These are phyloP conservation scores for Sporothrix mexicana DNA, from an alignment of 2,329 filamentous ascomycete species.

Conservation along the genomic window DNA sequence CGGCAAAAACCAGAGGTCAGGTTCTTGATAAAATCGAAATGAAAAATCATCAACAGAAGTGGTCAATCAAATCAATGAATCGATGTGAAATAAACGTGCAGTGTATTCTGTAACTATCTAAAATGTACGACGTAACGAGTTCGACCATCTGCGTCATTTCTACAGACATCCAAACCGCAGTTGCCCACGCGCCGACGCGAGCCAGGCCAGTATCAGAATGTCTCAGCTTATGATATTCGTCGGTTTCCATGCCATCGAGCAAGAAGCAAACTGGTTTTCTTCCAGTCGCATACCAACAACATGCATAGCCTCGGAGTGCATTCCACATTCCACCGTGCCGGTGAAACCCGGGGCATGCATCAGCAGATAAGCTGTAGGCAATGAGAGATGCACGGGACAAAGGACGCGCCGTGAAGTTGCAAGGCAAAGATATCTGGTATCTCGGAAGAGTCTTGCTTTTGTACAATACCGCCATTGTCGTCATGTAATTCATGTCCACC, in stretches of 20 bases:
- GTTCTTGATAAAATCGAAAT: slow-evolving; percentile 32
- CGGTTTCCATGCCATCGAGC: neutral
- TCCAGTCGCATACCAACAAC: too few species aligned
- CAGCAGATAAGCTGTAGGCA: too few species aligned
- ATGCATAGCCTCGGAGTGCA: neutral
- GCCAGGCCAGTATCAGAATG: neutral
- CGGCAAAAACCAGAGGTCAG: slow-evolving; percentile 30
- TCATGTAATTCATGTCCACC: too few species aligned
- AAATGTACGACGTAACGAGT: neutral
- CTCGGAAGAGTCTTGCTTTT: too few species aligned
- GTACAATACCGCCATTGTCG: too few species aligned
- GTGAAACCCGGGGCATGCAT: too few species aligned
- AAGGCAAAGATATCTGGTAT: too few species aligned
- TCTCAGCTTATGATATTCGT: neutral
- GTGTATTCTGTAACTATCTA: neutral
- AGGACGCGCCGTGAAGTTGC: too few species aligned
- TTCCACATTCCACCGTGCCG: neutral
- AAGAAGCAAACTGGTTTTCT: neutral
- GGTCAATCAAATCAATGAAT: too few species aligned
- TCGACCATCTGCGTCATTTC: neutral
- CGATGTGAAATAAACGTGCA: too few species aligned
- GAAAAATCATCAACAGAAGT: neutral
- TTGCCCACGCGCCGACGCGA: neutral
- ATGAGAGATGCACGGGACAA: too few species aligned
- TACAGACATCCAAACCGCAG: neutral